Base-by-base conservation (phyloP, 148 eudicot genomes). In the Rhododendron ovatum region DNA sequence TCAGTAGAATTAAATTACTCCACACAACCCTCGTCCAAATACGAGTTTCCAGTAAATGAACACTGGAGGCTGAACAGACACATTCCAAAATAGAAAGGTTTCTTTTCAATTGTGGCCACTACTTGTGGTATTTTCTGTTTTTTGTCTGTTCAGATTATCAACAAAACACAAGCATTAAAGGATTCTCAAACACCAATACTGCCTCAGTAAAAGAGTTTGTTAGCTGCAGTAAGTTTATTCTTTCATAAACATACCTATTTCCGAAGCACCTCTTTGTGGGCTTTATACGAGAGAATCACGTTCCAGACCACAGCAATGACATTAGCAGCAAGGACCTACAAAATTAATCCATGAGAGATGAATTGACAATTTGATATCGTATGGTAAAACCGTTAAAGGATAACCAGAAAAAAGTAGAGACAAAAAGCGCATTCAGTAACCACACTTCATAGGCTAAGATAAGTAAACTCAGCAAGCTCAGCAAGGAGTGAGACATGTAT, bases 261-360 rank as follows among this genome's bases (percentile, higher is more conserved):
- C 18, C 87, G 50, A 55, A 89, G 50, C 59, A 95, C 92, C 85
- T 92, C 95, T 91, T 92, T 95, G 93, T 96, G 99, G 88, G 99
- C 98, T 94, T 94, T 95, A 76, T 91, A 95, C 24, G 97, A 96
- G 73, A 96, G 92, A 84, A 95, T 95, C 77, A 96, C 98, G 84
- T 96, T 96, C 98, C 99, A 96, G 51, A 87, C 80, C 79, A 96
- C 82, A 84, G 98, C 91, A 78, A 95, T 84, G 76, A 93, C 91
- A 87, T 96, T 96, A 17, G 99, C 94, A 57, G 99, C 98, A 88
- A 95, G 98, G 88, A 96, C 97, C 99, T 96, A 93, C 63, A 77
- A 73, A 61, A 45, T 11, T 61, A 78, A 59, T 33, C 48, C 67
- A 43, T 3, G 24, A 82, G 63, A 22, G 77, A 67, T 59, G 51